Conservation (phyloP, 805 yeast species). For the Candida broadrunensis region DNA sequence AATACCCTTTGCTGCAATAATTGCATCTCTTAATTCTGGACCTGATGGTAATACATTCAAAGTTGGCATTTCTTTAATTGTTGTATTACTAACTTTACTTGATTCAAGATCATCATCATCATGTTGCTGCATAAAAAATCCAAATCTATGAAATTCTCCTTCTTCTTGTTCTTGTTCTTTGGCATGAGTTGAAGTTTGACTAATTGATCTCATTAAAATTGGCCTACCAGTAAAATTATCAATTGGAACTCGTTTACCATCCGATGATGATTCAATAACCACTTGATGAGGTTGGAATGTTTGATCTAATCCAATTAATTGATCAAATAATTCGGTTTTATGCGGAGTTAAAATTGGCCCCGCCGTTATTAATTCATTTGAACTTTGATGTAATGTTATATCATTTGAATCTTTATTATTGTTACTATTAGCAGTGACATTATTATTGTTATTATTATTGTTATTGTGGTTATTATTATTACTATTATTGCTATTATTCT, state of each 20-base stretch:
- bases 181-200: constrained; percentile 66
- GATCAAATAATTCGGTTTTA: constrained; percentile 16
- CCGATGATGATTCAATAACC: constrained; percentile 60
- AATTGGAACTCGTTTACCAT: constrained; percentile 51
- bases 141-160: constrained; percentile 88
- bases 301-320: constrained; percentile 12
- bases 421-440: not conserved
- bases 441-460: not conserved
- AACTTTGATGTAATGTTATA: constrained; percentile 40
- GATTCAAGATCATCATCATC: constrained; percentile 13
- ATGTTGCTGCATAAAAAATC: constrained; percentile 71
- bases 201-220: constrained; percentile 58
- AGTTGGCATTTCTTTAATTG: constrained; percentile 20
- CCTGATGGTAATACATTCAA: constrained; percentile 51
- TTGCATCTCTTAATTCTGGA: constrained; percentile 53
- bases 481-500: not conserved
- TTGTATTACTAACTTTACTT: constrained; percentile 2
- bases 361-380: constrained; percentile 48
- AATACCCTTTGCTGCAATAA: constrained; percentile 73
- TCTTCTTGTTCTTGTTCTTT: constrained; percentile 84
- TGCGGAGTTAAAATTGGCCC: constrained; percentile 53
- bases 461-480: not conserved
- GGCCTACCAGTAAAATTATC: constrained; percentile 74
- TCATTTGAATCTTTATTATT: not conserved
- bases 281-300: constrained; percentile 63